Percentiles rank a stretch among this genome's conserved stretches.
Evolutionary conservation across 1,139 yeast species (phyloP).

Genomic region (Suhomyces ambrosiae): DNA sequence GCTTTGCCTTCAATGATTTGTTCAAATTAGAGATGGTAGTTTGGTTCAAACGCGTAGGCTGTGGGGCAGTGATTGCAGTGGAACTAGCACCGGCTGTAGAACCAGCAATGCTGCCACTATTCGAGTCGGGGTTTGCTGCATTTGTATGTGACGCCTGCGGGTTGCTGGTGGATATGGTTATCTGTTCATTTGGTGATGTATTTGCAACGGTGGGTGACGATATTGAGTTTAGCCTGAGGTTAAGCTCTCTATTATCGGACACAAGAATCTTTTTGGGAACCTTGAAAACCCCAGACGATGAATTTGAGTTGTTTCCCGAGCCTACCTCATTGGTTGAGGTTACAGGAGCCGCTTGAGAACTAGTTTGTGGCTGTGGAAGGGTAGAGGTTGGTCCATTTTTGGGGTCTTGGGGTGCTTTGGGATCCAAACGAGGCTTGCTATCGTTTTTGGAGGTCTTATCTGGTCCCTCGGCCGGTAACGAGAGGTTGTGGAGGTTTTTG

Average conservation of each 20-base stretch:
- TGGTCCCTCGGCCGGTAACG: constrained; percentile 2
- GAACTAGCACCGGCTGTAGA: not conserved
- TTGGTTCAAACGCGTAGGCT: constrained; percentile 26
- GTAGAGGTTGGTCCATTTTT: not conserved
- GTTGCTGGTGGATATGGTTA: not conserved
- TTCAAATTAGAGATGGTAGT: constrained; percentile 38
- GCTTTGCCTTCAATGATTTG: constrained; percentile 45
- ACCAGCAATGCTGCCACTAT: not conserved
- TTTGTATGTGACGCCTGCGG: not conserved
- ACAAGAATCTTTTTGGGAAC: constrained; percentile 21
- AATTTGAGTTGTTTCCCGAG: not conserved
- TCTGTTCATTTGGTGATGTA: constrained; percentile 6
- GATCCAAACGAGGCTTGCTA: constrained; percentile 1
- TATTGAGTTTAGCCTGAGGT: constrained; percentile 9
- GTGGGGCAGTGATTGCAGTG: constrained; percentile 5
- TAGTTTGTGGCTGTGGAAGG: too few species aligned
- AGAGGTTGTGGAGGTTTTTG: constrained; percentile 5
- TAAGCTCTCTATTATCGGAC: constrained; percentile 16
- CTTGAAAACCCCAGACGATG: constrained; percentile 18
- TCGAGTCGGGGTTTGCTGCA: not conserved
- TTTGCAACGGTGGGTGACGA: constrained; percentile 5
- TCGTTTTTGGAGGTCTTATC: constrained; percentile 2
- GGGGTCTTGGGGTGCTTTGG: not conserved
- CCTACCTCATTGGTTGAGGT: constrained; percentile 1
- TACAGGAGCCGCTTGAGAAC: constrained; percentile 2